Conservation (phyloP, 768 basidiomycete genomes). For the Coprinellus micaceus region DNA sequence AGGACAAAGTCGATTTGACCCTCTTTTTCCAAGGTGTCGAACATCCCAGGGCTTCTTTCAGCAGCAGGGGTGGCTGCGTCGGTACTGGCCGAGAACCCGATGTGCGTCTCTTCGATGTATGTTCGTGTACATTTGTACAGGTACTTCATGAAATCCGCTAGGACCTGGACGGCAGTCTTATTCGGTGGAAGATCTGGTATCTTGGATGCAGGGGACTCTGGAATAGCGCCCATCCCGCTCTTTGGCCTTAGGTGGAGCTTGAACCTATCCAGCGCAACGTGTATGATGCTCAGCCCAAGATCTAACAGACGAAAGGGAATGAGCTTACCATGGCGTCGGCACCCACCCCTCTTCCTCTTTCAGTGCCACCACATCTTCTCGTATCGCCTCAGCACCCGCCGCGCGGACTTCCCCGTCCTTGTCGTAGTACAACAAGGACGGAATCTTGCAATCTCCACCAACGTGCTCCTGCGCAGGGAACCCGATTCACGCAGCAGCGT, state of each 20-base stretch:
- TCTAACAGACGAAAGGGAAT: constrained; percentile 17
- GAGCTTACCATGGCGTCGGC: constrained; percentile 42
- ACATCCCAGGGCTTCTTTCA: constrained; percentile 14
- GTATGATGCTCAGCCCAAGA: too few species aligned
- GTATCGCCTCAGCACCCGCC: constrained; percentile 40
- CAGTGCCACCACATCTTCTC: constrained; percentile 31
- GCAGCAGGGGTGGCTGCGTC: constrained; percentile 24
- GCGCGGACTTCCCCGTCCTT: constrained; percentile 32
- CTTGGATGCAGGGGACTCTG: constrained; percentile 6
- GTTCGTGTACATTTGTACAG: constrained; percentile 32
- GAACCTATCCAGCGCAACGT: constrained; percentile 20
- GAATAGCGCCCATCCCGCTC: not conserved
- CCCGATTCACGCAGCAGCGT: constrained; percentile 18
- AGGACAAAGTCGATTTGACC: constrained; percentile 37
- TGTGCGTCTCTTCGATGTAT: constrained; percentile 37
- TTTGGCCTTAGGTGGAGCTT: constrained; percentile 22
- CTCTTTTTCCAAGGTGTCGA: not conserved
- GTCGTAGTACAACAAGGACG: constrained; percentile 45
- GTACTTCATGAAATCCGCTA: constrained; percentile 41
- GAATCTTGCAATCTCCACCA: constrained; percentile 45
- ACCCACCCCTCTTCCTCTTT: constrained; percentile 45
- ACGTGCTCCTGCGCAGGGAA: constrained; percentile 41
- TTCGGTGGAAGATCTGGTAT: constrained; percentile 30
- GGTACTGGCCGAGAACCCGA: constrained; percentile 16
- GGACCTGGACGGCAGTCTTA: constrained; percentile 32